Evolutionary conservation across 1,139 yeast species (phyloP).

Genomic region (Taphrina flavorubra): DNA sequence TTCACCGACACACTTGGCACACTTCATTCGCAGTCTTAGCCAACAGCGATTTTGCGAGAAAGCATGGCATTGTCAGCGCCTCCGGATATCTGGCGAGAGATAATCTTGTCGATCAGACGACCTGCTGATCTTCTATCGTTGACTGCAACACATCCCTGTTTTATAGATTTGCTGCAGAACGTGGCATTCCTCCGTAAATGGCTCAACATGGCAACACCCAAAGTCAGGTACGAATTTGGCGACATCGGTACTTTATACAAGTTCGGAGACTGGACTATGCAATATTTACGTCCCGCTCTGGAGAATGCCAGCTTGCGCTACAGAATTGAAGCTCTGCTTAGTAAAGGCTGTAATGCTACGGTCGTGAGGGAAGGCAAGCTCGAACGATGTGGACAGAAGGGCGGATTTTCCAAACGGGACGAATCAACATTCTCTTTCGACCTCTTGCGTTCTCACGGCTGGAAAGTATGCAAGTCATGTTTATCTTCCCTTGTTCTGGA

Average conservation of each 20-base stretch:
- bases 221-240: constrained; percentile 24
- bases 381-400: constrained; percentile 14
- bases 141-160: constrained; percentile 7
- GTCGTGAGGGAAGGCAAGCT: constrained; percentile 1
- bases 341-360: constrained; percentile 17
- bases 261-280: constrained; percentile 18
- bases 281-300: not conserved
- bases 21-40: too few relatives aligned
- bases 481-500: not conserved
- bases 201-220: constrained; percentile 19
- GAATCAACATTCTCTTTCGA: constrained; percentile 25
- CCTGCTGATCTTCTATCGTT: constrained; percentile 9
- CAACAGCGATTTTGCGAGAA: not conserved
- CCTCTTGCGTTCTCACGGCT: constrained; percentile 17
- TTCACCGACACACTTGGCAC: too few relatives aligned
- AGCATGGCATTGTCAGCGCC: constrained; percentile 13
- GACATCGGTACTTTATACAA: constrained; percentile 14
- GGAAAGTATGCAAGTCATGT: constrained; percentile 27
- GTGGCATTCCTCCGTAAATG: constrained; percentile 12
- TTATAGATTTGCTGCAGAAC: not conserved
- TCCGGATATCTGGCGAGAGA: constrained; percentile 24
- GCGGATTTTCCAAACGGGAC: constrained; percentile 3
- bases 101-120: not conserved
- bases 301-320: constrained; percentile 1
- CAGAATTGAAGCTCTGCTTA: constrained; percentile 2